phyloP scores from a whole-genome alignment of 352 stramenopile species.

The Pythium aquatile region DNA sequence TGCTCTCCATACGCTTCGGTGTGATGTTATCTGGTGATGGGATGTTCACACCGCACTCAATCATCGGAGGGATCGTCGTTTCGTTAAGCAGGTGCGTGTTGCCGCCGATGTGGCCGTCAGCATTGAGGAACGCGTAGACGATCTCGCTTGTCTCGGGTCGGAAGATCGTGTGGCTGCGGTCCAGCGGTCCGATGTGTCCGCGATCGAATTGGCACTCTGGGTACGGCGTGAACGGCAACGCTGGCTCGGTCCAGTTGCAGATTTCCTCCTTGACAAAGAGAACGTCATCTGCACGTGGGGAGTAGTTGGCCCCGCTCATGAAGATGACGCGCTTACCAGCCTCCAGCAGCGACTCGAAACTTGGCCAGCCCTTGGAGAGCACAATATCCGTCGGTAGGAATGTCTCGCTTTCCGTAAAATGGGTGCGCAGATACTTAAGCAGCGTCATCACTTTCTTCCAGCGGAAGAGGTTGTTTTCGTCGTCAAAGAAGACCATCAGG shows the following conservation, averaged over 20 bases:
- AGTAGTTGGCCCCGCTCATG: conserved; percentile 77
- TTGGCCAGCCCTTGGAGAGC: conserved; percentile 50
- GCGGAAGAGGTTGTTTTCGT: conserved; percentile 63
- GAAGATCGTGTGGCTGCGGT: conserved; percentile 61
- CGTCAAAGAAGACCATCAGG: conserved; percentile 84
- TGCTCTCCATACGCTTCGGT: conserved; percentile 76
- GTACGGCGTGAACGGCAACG: conserved; percentile 56
- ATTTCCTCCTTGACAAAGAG: conserved; percentile 78
- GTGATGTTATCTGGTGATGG: conserved; percentile 84
- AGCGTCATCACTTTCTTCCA: conserved; percentile 80
- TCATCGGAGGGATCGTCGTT: conserved; percentile 52
- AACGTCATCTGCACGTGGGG: conserved; percentile 51
- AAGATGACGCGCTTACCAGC: conserved; percentile 74
- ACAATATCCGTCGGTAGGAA: conserved; percentile 59
- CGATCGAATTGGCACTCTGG: conserved; percentile 57
- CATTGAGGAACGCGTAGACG: conserved; percentile 80
- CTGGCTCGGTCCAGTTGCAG: conserved; percentile 78
- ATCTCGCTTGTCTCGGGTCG: conserved; percentile 85
- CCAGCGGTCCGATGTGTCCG: conserved; percentile 38
- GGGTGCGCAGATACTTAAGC: conserved; percentile 58
- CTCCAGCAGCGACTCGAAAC: conserved; percentile 58
- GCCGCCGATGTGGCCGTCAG: conserved; percentile 59
- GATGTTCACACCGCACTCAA: conserved; percentile 74
- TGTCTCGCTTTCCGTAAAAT: conserved; percentile 65
- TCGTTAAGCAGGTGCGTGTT: conserved; percentile 76